Percentiles rank a stretch among this genome's conserved stretches.
These are phyloP conservation scores for Cicer arietinum DNA, from an alignment of 306 rosid species.

Conservation along the genomic window DNA sequence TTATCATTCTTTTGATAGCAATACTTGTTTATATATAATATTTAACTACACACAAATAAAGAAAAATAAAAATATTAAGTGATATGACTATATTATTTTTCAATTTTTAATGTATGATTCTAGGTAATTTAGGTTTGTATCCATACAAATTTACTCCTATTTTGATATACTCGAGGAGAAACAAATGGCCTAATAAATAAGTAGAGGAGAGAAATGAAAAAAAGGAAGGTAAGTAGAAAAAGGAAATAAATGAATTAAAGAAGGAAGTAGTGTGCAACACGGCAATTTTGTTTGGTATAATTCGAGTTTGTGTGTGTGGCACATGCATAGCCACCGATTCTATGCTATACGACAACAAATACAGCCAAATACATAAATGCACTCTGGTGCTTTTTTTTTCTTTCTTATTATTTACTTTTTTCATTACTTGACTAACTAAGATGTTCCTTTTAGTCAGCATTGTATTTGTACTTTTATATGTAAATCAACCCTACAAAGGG, in stretches of 20 bases:
- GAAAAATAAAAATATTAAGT: too few relatives aligned
- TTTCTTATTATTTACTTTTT: background rate
- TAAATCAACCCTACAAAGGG: conserved; percentile 29
- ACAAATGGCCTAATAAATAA: conserved; percentile 23
- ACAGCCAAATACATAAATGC: conserved; percentile 64
- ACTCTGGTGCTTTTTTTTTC: conserved; percentile 38
- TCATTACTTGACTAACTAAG: conserved; percentile 1
- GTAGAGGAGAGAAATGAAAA: background rate
- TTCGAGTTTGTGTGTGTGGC: conserved; percentile 54
- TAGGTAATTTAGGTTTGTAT: too few relatives aligned
- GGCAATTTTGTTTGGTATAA: conserved; percentile 57
- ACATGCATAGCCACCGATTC: conserved; percentile 64
- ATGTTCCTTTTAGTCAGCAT: conserved; percentile 9
- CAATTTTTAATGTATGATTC: too few relatives aligned
- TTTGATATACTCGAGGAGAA: background rate
- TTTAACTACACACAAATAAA: too few relatives aligned
- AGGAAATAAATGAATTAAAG: background rate
- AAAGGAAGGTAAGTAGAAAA: background rate
- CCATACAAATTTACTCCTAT: too few relatives aligned
- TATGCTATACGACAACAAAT: conserved; percentile 46
- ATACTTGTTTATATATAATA: too few relatives aligned
- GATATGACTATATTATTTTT: too few relatives aligned
- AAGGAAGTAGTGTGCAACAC: conserved; percentile 58
- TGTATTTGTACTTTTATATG: conserved; percentile 22
- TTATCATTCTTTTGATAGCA: too few relatives aligned